Conservation (phyloP, 1,284 basidiomycete species). For the Tetrapyrgos nigripes region DNA sequence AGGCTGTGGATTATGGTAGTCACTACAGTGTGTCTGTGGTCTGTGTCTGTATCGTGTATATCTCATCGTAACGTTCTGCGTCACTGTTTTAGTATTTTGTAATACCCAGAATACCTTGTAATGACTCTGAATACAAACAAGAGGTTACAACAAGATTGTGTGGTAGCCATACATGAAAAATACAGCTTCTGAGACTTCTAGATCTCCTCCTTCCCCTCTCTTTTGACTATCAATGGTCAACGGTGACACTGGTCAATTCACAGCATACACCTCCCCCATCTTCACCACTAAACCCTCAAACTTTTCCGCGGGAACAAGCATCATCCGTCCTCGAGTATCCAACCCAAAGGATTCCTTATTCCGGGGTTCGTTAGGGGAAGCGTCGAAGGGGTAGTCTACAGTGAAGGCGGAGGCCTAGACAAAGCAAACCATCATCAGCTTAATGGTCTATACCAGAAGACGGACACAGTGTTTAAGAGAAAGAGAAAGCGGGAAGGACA, state of each 20-base stretch:
- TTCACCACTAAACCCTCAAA: constrained; percentile 46
- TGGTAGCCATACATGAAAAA: too few relatives aligned
- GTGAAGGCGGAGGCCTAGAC: constrained; percentile 67
- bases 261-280: constrained; percentile 43
- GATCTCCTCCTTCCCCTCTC: too few relatives aligned
- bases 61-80: too few relatives aligned
- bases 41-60: too few relatives aligned
- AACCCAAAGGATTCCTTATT: constrained; percentile 82
- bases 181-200: too few relatives aligned
- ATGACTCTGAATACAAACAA: too few relatives aligned
- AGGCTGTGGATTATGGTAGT: too few relatives aligned
- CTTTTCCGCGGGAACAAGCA: constrained; percentile 64
- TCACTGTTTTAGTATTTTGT: too few relatives aligned
- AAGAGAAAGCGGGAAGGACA: constrained; percentile 16
- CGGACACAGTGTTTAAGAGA: background rate
- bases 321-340: constrained; percentile 78
- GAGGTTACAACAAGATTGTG: too few relatives aligned
- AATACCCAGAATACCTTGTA: too few relatives aligned
- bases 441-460: background rate
- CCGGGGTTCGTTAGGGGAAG: constrained; percentile 55
- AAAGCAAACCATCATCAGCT: constrained; percentile 1
- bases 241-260: background rate
- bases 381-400: constrained; percentile 72
- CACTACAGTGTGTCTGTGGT: too few relatives aligned
- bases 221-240: too few relatives aligned